These are phyloP conservation scores for Pichia gijzeniarum DNA, from an alignment of 805 yeast genomes.

Conservation along the genomic window DNA sequence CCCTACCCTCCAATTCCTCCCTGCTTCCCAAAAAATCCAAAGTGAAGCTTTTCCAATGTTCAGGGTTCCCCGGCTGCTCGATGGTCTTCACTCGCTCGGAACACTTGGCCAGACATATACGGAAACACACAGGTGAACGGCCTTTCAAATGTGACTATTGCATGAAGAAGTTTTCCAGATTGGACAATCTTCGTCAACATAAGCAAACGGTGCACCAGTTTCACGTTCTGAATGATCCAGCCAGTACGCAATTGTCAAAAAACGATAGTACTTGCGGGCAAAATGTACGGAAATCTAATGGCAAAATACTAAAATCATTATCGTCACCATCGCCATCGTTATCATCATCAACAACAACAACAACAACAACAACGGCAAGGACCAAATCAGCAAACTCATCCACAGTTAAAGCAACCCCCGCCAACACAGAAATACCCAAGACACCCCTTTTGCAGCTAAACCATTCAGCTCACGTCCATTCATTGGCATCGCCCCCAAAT, in stretches of 20 bases:
- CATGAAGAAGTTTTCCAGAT: constrained; percentile 67
- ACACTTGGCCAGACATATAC: constrained; percentile 84
- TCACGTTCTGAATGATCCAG: constrained; percentile 27
- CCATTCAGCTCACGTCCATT: background rate
- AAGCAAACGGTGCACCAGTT: constrained; percentile 75
- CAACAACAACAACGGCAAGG: too few species aligned
- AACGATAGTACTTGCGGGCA: background rate
- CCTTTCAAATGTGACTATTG: constrained; percentile 87
- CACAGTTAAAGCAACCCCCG: too few species aligned
- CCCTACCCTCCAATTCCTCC: too few species aligned
- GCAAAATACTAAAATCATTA: background rate
- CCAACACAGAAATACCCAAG: background rate
- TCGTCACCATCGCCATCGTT: background rate
- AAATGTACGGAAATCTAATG: background rate
- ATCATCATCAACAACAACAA: too few species aligned
- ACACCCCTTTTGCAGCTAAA: background rate
- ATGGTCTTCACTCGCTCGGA: constrained; percentile 91
- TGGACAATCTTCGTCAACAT: constrained; percentile 88
- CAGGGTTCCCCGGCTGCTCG: constrained; percentile 77
- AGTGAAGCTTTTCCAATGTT: constrained; percentile 72
- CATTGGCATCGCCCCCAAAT: constrained; percentile 8
- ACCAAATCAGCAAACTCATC: too few species aligned
- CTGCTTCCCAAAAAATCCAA: constrained; percentile 34
- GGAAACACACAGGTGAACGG: constrained; percentile 92
- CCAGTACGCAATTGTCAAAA: background rate